Base-by-base conservation (phyloP, 257 asterid species). In the Plantago major region DNA sequence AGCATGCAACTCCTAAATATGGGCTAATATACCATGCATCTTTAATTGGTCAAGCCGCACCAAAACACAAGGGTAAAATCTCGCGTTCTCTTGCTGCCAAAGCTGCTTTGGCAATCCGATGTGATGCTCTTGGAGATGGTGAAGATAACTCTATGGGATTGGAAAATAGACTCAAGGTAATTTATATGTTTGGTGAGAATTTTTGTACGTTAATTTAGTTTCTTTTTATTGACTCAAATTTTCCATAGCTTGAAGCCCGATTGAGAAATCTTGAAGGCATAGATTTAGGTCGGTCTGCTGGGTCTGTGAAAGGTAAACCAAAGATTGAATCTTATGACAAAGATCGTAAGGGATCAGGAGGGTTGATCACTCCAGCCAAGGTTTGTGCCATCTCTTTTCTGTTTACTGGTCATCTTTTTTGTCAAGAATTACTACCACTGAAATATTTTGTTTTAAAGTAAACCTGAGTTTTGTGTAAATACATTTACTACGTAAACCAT, bases 1-100 rank as follows among this genome's bases (percentile, higher is more conserved):
- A 82, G 75, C 85, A 82, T 16, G 79, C 85, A 15, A 82, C 88
- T 52, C 88, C 88, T 5, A 82, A 82, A 38, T 82, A 82, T 55
- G 88, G 88, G 58, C 84, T 82, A 42, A 82, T 82, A 65, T 82
- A 82, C 71, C 88, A 82, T 51, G 88, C 88, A 64, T 82, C 88
- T 52, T 70, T 82, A 60, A 79, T 82, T 71, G 88, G 88, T 49
- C 88, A 82, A 73, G 88, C 88, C 28, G 88, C 88, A 45, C 79
- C 85, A n/a, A 82, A 82, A 67, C 79, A 79, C 64, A 82, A 82
- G 75, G 88, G 84, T 78, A 82, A 82, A 76, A 78, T 82, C 64
- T 71, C 88, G 6, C 71, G 88, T 54, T 76, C 84, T 44, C 88
- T 82, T 46, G 88, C 88, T 38, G 72, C 88, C 47, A 78, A 78